Evolutionary conservation across 1,139 yeast species (phyloP).

Genomic region (Sporopachydermia cereana): DNA sequence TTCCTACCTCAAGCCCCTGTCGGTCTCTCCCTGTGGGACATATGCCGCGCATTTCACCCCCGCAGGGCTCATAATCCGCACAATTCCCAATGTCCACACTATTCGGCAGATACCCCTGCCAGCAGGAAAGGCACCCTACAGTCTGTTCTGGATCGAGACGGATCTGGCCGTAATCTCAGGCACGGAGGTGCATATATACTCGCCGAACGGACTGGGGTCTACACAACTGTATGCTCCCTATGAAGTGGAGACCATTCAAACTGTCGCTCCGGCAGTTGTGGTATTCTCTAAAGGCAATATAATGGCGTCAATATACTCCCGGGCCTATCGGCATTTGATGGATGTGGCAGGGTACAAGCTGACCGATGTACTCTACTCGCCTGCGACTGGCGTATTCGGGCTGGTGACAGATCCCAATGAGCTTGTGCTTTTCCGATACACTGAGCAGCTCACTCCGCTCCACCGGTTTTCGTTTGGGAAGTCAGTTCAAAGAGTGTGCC

Average conservation of each 20-base stretch:
- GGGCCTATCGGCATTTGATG: not conserved
- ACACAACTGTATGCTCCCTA: not conserved
- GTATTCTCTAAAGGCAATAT: not conserved
- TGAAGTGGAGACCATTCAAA: not conserved
- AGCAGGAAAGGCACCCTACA: not conserved
- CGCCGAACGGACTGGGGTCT: not conserved
- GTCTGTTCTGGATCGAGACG: not conserved
- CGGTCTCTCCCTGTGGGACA: slow-evolving; percentile 1
- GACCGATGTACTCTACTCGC: not conserved
- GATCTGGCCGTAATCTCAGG: not conserved
- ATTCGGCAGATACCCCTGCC: not conserved
- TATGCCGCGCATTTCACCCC: slow-evolving; percentile 3
- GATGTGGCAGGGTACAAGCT: slow-evolving; percentile 1
- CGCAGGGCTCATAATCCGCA: not conserved
- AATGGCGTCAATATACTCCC: not conserved
- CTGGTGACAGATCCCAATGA: slow-evolving; percentile 3
- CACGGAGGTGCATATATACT: not conserved
- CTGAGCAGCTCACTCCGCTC: not conserved
- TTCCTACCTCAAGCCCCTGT: not conserved
- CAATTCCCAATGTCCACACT: not conserved
- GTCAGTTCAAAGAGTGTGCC: not conserved
- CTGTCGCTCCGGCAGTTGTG: not conserved
- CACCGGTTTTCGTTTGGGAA: not conserved
- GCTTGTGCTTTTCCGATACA: not conserved
- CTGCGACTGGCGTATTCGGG: not conserved